Evolutionary conservation across 2,329 filamentous ascomycete species (phyloP), one percentile per base, ranked within the genome.

Genomic region (Macroventuria anomochaeta): DNA sequence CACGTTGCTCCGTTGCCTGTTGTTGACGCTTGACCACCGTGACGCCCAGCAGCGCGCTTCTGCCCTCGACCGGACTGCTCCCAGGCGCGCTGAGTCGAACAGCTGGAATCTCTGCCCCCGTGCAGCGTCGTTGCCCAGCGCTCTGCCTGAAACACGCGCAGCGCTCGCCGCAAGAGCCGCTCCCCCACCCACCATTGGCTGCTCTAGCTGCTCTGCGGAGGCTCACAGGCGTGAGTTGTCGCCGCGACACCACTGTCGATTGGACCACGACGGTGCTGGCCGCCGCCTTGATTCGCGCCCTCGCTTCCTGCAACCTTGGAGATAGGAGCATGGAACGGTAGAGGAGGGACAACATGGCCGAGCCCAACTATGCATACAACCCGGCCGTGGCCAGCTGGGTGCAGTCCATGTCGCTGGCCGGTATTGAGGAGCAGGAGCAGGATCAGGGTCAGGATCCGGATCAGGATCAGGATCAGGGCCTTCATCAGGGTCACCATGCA

Each of bases 341-440:
- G 51, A 44, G 28, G 51, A 54, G 51, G 39, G 58, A 62, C 61
- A 52, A 51, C 47, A 72, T 72, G 69, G 67, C 61, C 62, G 65
- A 68, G 63, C 65, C 65, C 60, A 64, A 70, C 49, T 70, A 66
- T 65, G 66, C 67, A 64, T 71, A 64, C 55, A 55, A 64, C 55
- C 64, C 67, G 52, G 59, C 54, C 52, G 67, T 72, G 50, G 65
- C 63, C 48, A 69, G 63, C 61, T 72, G 69, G 68, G 67, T 74
- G 56, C 69, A 73, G 46, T 70, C 70, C 32, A 73, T 69, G 43
- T 65, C 65, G 60, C 57, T 68, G 51, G 68, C 66, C 47, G 46
- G 60, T 42, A 59, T 58, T 46, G 55, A 54, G 23, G 51, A 54
- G 51, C 51, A 54, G 28, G 44, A 47, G 21, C 49, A 23, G 33